Base-by-base conservation (phyloP, 805 yeast species). In the Candida dendrica region DNA sequence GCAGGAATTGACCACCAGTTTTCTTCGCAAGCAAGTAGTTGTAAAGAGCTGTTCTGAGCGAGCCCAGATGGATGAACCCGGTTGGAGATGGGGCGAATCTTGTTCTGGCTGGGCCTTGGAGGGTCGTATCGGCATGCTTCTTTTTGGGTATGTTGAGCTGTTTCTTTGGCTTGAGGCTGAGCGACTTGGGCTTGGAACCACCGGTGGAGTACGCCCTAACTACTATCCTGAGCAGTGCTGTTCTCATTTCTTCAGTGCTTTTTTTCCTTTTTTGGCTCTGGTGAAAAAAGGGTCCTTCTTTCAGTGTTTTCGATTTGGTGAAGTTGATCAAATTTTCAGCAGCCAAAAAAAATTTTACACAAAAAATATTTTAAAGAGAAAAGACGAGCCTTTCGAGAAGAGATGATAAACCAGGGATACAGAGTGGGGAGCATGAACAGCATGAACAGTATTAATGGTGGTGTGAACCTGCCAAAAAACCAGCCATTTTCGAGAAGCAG, bases 61-160 rank as follows among this genome's bases (percentile, higher is more conserved):
- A 90, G 0, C 99, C 99, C 45, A 93, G 59, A 59, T 93, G 99
- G n/a, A 93, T 68, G 47, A 77, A 77, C 0, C 99, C 99, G 0
- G 99, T 93, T 1, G 99, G 99, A 2, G 97, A 89, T 0, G 99
- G 98, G 0, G 99, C 99, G 63, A 93, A 93, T 48, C 99, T 66
- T 1, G 98, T 86, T 49, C 96, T 63, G 0, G 80, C 95, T 0
- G 93, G 88, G 0, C 45, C 30, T 1, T 22, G 24, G 24, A 22
- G 24, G 8, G 43, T 49, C 1, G 80, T 77, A 36, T 71, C 74
- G 9, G 67, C 49, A 34, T 60, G 15, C 35, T 41, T 45, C 38
- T 47, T 47, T 6, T 43, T 38, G 30, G 22, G 26, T 16, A 43
- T 37, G 8, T 18, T 37, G 8, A 50, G 45, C 29, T 33, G 37